Base-by-base conservation (phyloP, 2,329 filamentous ascomycete species). In the Diplocarpon mali region DNA sequence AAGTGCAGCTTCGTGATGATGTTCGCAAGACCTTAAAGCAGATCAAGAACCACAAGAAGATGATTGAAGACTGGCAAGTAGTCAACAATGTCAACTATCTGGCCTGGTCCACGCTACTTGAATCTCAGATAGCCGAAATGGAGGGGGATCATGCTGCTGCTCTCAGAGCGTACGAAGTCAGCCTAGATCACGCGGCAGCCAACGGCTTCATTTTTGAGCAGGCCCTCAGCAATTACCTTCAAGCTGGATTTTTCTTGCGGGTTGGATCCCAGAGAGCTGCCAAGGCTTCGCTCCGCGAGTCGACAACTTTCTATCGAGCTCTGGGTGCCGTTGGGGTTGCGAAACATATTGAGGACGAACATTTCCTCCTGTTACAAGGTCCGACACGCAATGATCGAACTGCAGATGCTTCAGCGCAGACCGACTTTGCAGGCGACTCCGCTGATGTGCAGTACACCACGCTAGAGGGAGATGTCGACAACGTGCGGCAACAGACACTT, bases 1-100 rank as follows among this genome's bases (percentile, higher is more conserved):
- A 70, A 29, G 67, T 66, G 30, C 67, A 69, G 42, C 62, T 71
- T 38, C 58, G 64, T 24, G 56, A 60, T 16, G 67, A 72, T 45
- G 60, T 69, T 13, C 59, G 67, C 12, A 66, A 70, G 12, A 70
- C 76, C 2, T 62, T 83, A 7, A 55, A 66, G 30, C 67, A 75
- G 48, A 65, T 86, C 2, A 66, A 68, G 20, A 64, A 66, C 2
- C 72, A 80, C 47, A 73, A 74, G 45, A 71, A 71, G 49, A 73
- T 73, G 59, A 78, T 87, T 43, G 72, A 78, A 49, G 70, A 76
- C 40, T 85, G 80, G 69, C 71, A 78, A 40, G 60, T 68, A 1
- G 70, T 83, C 24, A 82, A 76, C 13, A 71, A 80, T 40, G 71
- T 84, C 55, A 89, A 89, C 61, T 89, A 87, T 60, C 64, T 78